Conservation (phyloP, 2,329 filamentous ascomycete species). For the Penicillium decumbens region DNA sequence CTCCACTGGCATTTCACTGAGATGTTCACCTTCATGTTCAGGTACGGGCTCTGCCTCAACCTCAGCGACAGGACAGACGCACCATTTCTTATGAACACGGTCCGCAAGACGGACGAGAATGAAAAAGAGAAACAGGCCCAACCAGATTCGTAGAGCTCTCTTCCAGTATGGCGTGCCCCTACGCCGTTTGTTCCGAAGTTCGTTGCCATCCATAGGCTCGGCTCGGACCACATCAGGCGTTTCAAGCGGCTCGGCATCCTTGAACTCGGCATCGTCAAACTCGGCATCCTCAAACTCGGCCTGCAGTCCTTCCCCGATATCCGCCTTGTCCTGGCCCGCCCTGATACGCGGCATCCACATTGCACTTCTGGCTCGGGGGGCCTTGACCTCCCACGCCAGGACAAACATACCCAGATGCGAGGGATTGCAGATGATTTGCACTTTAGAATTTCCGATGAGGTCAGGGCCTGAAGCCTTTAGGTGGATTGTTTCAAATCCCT, state of each 20-base stretch:
- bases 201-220: neutral
- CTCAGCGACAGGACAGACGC: neutral
- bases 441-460: conserved; percentile 16
- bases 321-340: neutral
- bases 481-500: conserved; percentile 17
- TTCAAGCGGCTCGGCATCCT: neutral
- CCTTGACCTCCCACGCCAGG: conserved; percentile 24
- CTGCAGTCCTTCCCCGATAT: conserved; percentile 3
- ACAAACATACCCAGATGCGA: conserved; percentile 23
- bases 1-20: neutral
- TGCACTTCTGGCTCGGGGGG: conserved; percentile 5
- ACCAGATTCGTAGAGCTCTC: neutral
- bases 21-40: neutral
- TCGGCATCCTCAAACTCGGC: neutral
- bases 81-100: neutral
- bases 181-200: neutral
- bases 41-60: neutral
- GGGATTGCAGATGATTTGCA: conserved; percentile 25
- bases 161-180: neutral
- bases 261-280: neutral
- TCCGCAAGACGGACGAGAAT: neutral
- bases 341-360: conserved; percentile 30
- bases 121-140: neutral
- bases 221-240: neutral
- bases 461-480: conserved; percentile 8